These are phyloP conservation scores for Linderniella brevidens DNA, from an alignment of 257 asterid genomes.

Conservation along the genomic window DNA sequence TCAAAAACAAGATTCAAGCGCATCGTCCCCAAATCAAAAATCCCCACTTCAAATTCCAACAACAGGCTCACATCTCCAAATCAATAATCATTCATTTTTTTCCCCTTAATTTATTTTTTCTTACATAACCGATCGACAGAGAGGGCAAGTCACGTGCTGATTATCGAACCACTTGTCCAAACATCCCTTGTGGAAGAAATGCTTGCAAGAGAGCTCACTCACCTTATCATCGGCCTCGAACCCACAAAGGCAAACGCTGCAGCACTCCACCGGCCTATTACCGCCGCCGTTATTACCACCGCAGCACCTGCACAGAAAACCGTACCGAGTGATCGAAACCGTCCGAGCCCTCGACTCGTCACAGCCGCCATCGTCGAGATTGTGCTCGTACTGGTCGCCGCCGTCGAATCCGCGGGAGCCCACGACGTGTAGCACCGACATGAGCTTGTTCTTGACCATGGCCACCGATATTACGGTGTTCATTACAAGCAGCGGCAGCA, in stretches of 20 bases:
- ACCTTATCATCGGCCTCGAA: conserved; percentile 36
- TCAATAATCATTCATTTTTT: too few relatives aligned
- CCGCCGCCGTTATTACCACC: conserved; percentile 7
- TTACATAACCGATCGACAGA: conserved; percentile 34
- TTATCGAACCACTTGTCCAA: conserved; percentile 45
- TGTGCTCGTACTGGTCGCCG: conserved; percentile 12
- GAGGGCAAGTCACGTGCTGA: conserved; percentile 44
- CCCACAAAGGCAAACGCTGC: conserved; percentile 39
- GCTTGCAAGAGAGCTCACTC: conserved; percentile 56
- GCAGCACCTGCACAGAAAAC: conserved; percentile 16
- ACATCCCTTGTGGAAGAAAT: conserved; percentile 51
- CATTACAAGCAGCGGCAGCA: conserved; percentile 23
- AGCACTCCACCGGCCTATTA: conserved; percentile 15
- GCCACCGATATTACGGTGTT: conserved; percentile 30
- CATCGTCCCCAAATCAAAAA: too few relatives aligned
- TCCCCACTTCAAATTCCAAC: too few relatives aligned
- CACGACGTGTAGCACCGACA: conserved; percentile 19
- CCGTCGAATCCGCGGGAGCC: conserved; percentile 8
- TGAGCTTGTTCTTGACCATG: conserved; percentile 19
- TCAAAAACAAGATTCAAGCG: too few relatives aligned
- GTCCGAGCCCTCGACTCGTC: conserved; percentile 11
- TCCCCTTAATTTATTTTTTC: too few relatives aligned
- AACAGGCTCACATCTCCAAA: too few relatives aligned
- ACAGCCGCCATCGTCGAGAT: conserved; percentile 1
- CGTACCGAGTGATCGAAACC: conserved; percentile 22